Percentiles rank a stretch among this genome's conserved stretches.
Evolutionary conservation across 345 rosid species (phyloP).

Genomic region (Corymbia maculata): DNA sequence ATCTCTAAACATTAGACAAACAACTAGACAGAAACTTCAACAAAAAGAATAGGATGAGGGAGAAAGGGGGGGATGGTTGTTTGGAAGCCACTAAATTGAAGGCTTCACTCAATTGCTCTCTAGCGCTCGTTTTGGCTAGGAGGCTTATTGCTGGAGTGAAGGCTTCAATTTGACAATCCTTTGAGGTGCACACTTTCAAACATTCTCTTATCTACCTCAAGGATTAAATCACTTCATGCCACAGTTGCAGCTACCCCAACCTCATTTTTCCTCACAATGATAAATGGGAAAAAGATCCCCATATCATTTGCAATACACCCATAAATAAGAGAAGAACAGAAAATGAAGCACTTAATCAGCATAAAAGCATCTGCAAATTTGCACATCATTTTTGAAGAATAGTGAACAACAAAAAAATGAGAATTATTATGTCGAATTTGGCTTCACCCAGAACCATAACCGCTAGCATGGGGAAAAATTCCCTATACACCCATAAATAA

Average conservation of each 20-base stretch:
- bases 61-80: too few species aligned
- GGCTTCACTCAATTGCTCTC: too few species aligned
- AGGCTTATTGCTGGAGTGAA: too few species aligned
- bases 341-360: background rate
- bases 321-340: background rate
- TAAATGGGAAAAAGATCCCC: background rate
- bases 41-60: too few species aligned
- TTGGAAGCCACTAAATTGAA: too few species aligned
- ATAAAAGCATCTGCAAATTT: background rate
- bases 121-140: too few species aligned
- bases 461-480: too few species aligned
- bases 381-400: background rate
- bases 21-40: background rate
- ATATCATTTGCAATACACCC: background rate
- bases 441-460: too few species aligned
- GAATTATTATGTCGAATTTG: background rate
- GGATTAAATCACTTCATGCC: background rate
- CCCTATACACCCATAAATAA: too few species aligned
- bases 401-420: background rate
- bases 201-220: background rate
- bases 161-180: too few species aligned
- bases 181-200: background rate
- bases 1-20: background rate
- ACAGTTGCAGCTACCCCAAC: background rate
- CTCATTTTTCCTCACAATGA: background rate